phyloP scores from a whole-genome alignment of 2,329 filamentous ascomycete species.

The Calonectria montana region DNA sequence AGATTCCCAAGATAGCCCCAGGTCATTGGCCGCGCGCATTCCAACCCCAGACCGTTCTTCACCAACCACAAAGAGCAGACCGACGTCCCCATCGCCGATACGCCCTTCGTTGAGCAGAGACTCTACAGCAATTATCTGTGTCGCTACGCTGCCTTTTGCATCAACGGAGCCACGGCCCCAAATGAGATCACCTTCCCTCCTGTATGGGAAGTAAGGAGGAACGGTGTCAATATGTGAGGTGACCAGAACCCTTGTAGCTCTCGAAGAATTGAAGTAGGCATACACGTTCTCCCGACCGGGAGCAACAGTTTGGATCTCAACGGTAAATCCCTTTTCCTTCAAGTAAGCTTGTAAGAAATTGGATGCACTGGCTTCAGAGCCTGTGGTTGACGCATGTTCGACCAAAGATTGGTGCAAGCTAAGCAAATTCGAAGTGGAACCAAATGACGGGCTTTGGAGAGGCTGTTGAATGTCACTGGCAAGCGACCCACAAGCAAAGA shows the following conservation, averaged over 20 bases:
- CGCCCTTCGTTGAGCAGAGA: conserved; percentile 28
- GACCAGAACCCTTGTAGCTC: conserved; percentile 67
- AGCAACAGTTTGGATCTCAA: conserved; percentile 50
- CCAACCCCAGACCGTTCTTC: conserved; percentile 40
- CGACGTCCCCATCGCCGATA: conserved; percentile 33
- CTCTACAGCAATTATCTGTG: conserved; percentile 35
- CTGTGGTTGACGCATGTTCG: not conserved
- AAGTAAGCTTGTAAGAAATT: conserved; percentile 60
- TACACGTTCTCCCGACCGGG: conserved; percentile 69
- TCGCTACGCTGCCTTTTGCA: conserved; percentile 67
- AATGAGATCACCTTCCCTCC: conserved; percentile 55
- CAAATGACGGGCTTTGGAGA: not conserved
- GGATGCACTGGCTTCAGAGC: not conserved
- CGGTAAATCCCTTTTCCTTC: conserved; percentile 52
- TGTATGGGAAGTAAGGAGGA: conserved; percentile 75
- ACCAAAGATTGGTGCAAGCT: not conserved
- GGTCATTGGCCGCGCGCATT: conserved; percentile 36
- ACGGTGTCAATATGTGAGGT: conserved; percentile 82
- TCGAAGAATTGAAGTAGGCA: conserved; percentile 65
- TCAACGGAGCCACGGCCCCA: conserved; percentile 76
- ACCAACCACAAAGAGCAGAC: conserved; percentile 39
- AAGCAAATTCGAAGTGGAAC: not conserved
- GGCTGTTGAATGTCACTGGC: not conserved
- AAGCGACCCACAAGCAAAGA: not conserved
- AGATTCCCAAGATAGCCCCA: conserved; percentile 35